These are phyloP conservation scores for Rheum nobile DNA, from an alignment of 148 eudicot species.

Conservation along the genomic window DNA sequence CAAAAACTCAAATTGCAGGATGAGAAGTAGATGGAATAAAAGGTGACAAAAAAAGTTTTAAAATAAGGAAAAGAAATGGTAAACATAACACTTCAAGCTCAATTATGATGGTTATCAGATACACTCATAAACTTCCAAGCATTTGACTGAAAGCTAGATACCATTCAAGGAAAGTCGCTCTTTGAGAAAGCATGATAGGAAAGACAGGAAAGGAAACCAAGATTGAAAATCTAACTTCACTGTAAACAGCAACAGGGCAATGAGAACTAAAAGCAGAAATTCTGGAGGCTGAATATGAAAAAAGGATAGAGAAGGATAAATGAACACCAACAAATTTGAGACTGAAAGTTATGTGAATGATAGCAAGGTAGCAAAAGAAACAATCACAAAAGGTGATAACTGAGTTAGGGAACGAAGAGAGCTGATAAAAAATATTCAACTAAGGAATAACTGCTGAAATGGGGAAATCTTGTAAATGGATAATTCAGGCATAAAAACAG, in stretches of 20 bases:
- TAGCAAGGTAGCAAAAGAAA: background rate
- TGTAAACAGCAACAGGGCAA: background rate
- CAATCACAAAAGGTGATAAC: slow-evolving; percentile 7
- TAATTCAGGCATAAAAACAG: slow-evolving; percentile 22
- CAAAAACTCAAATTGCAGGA: background rate
- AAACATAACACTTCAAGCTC: background rate
- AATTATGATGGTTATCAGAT: background rate
- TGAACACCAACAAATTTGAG: background rate
- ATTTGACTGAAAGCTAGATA: background rate
- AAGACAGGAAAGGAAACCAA: background rate
- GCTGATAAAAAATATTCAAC: background rate
- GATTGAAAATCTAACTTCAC: background rate
- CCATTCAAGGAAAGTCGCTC: background rate
- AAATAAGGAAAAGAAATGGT: background rate
- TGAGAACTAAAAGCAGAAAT: background rate
- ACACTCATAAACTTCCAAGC: background rate
- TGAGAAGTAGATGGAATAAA: background rate
- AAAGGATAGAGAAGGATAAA: background rate
- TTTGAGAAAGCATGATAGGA: slow-evolving; percentile 11
- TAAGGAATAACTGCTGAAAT: slow-evolving; percentile 12
- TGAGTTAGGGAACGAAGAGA: slow-evolving; percentile 16
- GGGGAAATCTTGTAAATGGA: slow-evolving; percentile 33
- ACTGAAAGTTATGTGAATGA: background rate
- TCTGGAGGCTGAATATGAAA: background rate
- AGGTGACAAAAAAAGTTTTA: background rate